A percentile compares a stretch with the other conserved stretches of the same genome.
Conservation (phyloP, 225 moss, liverwort and hornwort genomes). For the Physcomitrellopsis africana region DNA sequence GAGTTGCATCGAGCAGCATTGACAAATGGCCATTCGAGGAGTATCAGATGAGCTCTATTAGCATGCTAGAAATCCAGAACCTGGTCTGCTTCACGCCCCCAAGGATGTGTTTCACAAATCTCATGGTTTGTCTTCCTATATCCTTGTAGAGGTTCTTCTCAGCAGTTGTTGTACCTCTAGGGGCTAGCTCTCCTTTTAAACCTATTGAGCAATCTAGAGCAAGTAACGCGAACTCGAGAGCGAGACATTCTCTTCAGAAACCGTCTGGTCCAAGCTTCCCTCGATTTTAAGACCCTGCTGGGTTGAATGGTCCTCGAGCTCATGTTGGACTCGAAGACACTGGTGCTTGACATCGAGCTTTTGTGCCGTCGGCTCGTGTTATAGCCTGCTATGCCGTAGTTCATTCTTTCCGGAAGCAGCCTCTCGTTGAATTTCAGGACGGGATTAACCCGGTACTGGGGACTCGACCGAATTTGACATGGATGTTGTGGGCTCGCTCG, state of each 20-base stretch:
- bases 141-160: too few relatives aligned
- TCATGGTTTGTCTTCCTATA: too few relatives aligned
- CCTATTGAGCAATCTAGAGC: conserved; percentile 31
- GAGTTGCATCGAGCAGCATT: too few relatives aligned
- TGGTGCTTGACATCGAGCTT: not conserved
- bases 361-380: conserved; percentile 37
- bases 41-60: too few relatives aligned
- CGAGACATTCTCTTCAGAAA: conserved; percentile 20
- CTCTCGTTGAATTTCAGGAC: conserved; percentile 41
- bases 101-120: too few relatives aligned
- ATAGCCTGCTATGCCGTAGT: conserved; percentile 48
- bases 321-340: not conserved
- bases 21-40: too few relatives aligned
- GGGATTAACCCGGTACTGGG: conserved; percentile 41
- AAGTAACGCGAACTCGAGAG: conserved; percentile 23
- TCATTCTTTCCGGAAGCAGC: conserved; percentile 40
- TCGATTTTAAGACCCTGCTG: not conserved
- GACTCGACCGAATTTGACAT: conserved; percentile 32
- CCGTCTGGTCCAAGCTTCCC: conserved; percentile 27
- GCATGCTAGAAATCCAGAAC: too few relatives aligned
- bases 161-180: too few relatives aligned
- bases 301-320: not conserved
- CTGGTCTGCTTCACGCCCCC: too few relatives aligned
- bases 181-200: conserved; percentile 14
- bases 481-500: not conserved